phyloP scores from a whole-genome alignment of 495 filamentous ascomycete species.

The Friedmanniomyces endolithicus region DNA sequence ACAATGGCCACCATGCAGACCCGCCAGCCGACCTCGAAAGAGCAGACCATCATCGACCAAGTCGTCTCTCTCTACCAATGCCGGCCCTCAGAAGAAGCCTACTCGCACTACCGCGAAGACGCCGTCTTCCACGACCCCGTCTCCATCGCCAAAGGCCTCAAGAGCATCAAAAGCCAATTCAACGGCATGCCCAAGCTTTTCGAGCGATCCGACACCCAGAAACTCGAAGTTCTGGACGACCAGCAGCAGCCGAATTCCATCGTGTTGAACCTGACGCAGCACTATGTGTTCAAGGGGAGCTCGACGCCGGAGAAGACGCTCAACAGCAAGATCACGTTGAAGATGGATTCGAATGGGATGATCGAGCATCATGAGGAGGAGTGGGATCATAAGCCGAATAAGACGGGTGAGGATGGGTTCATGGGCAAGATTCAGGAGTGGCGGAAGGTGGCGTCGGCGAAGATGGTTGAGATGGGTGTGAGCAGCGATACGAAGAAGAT shows the following conservation, averaged over 20 bases:
- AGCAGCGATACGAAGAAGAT: slow-evolving; percentile 7
- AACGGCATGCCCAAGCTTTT: slow-evolving; percentile 15
- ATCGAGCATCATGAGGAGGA: slow-evolving; percentile 13
- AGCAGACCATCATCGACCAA: slow-evolving; percentile 9
- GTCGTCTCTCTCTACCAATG: slow-evolving; percentile 11
- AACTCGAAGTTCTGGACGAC: background rate
- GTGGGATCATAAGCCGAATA: slow-evolving; percentile 10
- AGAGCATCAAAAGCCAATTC: slow-evolving; percentile 13
- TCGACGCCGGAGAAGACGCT: slow-evolving; percentile 8
- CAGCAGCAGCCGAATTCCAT: background rate
- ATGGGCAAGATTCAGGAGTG: slow-evolving; percentile 11
- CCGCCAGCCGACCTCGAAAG: background rate
- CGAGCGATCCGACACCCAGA: slow-evolving; percentile 2
- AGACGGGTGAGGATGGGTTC: slow-evolving; percentile 7
- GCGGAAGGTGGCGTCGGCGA: slow-evolving; percentile 9
- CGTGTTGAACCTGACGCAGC: slow-evolving; percentile 9
- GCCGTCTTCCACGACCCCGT: slow-evolving; percentile 21
- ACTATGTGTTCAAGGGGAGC: slow-evolving; percentile 10
- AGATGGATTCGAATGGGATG: slow-evolving; percentile 1
- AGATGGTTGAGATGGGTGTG: slow-evolving; percentile 9
- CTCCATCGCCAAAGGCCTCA: slow-evolving; percentile 22
- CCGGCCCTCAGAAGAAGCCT: slow-evolving; percentile 7
- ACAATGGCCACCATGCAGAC: background rate
- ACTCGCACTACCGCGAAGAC: slow-evolving; percentile 14
- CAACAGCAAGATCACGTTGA: slow-evolving; percentile 6